These are phyloP conservation scores for Exserohilum turcica DNA, from an alignment of 2,329 filamentous ascomycete species.

Conservation along the genomic window DNA sequence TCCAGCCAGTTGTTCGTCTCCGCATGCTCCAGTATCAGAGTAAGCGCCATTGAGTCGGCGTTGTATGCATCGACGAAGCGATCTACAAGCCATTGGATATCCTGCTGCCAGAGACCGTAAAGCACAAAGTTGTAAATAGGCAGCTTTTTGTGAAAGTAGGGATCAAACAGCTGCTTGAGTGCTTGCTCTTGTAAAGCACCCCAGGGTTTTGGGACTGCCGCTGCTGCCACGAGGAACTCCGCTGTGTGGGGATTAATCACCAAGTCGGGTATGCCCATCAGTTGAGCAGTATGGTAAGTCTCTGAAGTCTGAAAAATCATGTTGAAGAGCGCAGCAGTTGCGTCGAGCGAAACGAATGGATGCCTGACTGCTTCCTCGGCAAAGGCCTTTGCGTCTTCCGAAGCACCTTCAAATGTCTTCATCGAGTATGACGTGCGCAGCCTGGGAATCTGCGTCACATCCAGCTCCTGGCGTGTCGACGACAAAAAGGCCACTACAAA, in stretches of 20 bases:
- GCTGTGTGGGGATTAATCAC: conserved; percentile 74
- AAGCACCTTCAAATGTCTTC: conserved; percentile 66
- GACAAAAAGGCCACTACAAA: conserved; percentile 88
- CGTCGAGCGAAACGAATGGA: conserved; percentile 85
- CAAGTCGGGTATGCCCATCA: conserved; percentile 63
- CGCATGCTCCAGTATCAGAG: conserved; percentile 77
- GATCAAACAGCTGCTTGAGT: conserved; percentile 76
- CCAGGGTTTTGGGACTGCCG: conserved; percentile 79
- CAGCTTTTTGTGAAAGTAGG: conserved; percentile 79
- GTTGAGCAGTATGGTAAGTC: conserved; percentile 61
- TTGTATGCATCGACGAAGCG: conserved; percentile 80
- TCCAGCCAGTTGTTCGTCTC: conserved; percentile 83
- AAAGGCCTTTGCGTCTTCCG: conserved; percentile 63
- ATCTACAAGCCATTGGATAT: conserved; percentile 82
- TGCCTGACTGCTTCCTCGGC: conserved; percentile 76
- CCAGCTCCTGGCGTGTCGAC: conserved; percentile 73
- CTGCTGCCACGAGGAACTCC: conserved; percentile 78
- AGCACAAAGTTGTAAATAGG: conserved; percentile 85
- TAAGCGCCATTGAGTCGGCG: conserved; percentile 68
- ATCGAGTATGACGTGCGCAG: conserved; percentile 76
- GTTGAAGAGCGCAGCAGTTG: conserved; percentile 70
- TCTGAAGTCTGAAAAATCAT: conserved; percentile 65
- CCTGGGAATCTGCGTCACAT: conserved; percentile 82
- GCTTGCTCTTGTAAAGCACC: conserved; percentile 75
- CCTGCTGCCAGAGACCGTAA: conserved; percentile 88